A percentile compares a stretch with the other conserved stretches of the same genome.
These are phyloP conservation scores for Kockiozyma suomiensis DNA, from an alignment of 805 yeast genomes.

Conservation along the genomic window DNA sequence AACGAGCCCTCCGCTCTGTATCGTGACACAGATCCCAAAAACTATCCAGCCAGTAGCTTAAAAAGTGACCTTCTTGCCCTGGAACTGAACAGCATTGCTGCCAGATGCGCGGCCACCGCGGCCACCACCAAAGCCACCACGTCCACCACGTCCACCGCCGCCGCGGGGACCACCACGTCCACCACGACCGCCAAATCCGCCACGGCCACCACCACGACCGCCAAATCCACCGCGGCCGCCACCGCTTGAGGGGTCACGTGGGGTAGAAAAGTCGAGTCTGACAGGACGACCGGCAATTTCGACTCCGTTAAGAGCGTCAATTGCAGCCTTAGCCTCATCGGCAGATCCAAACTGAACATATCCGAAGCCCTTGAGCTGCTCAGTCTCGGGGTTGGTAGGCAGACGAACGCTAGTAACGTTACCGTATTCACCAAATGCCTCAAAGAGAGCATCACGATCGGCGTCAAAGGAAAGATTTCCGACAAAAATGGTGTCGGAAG, in stretches of 20 bases:
- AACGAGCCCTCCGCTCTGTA: not conserved
- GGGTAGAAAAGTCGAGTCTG: conserved; percentile 92
- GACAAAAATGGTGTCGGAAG: conserved; percentile 93
- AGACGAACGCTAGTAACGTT: conserved; percentile 85
- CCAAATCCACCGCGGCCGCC: conserved; percentile 47
- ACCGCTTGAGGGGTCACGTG: conserved; percentile 61
- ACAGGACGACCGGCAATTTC: conserved; percentile 89
- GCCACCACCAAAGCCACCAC: conserved; percentile 37
- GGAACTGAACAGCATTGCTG: conserved; percentile 55
- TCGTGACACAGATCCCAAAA: conserved; percentile 3
- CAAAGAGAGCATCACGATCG: conserved; percentile 75
- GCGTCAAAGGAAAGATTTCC: conserved; percentile 95
- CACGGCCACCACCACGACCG: conserved; percentile 48
- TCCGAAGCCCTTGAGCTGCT: conserved; percentile 98
- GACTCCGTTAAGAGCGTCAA: conserved; percentile 85
- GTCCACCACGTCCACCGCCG: too few species aligned
- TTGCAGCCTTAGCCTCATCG: conserved; percentile 89
- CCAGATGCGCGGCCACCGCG: conserved; percentile 44
- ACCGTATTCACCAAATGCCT: conserved; percentile 76
- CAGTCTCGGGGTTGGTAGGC: conserved; percentile 98
- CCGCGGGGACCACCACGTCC: conserved; percentile 41
- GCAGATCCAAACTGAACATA: conserved; percentile 87
- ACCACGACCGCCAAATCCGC: conserved; percentile 46
- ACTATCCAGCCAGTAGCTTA: conserved; percentile 28
- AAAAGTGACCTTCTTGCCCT: conserved; percentile 57